Evolutionary conservation across 129 eudicot species (phyloP).

Genomic region (Saussurea involucrata): DNA sequence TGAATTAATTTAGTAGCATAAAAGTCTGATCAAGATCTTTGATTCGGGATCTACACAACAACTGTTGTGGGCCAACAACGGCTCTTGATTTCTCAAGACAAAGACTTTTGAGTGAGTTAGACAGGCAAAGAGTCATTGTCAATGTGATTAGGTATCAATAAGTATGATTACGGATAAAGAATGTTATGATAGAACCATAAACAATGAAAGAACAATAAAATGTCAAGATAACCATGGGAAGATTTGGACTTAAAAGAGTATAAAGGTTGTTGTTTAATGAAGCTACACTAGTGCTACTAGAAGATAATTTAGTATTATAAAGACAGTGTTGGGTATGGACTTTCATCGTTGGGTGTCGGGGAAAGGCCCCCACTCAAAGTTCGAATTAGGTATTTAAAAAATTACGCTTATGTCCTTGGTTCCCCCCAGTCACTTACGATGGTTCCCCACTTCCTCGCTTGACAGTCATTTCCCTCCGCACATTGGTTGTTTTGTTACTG

Average conservation of each 20-base stretch:
- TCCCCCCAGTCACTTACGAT: no score
- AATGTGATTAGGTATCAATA: constrained; percentile 23
- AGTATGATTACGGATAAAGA: constrained; percentile 19
- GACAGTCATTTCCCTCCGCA: no score
- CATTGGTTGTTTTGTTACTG: background rate
- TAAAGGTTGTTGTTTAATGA: constrained; percentile 4
- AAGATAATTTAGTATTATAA: background rate
- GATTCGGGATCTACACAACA: constrained; percentile 18
- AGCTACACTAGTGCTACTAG: constrained; percentile 7
- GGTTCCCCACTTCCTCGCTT: background rate
- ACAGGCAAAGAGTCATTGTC: constrained; percentile 5
- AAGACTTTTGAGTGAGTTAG: constrained; percentile 26
- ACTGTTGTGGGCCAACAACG: constrained; percentile 39
- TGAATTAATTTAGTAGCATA: background rate
- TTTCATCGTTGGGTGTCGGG: background rate
- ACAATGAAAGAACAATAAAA: constrained; percentile 12
- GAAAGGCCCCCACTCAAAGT: background rate
- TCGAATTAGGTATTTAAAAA: background rate
- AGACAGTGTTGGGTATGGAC: background rate
- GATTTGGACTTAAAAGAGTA: constrained; percentile 32
- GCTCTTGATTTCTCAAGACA: constrained; percentile 18
- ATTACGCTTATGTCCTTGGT: no score
- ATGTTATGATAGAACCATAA: constrained; percentile 5
- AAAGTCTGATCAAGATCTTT: constrained; percentile 6
- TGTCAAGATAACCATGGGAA: constrained; percentile 29